Evolutionary conservation across 2,329 filamentous ascomycete species (phyloP).

Genomic region (Chaetomium olivaceum): DNA sequence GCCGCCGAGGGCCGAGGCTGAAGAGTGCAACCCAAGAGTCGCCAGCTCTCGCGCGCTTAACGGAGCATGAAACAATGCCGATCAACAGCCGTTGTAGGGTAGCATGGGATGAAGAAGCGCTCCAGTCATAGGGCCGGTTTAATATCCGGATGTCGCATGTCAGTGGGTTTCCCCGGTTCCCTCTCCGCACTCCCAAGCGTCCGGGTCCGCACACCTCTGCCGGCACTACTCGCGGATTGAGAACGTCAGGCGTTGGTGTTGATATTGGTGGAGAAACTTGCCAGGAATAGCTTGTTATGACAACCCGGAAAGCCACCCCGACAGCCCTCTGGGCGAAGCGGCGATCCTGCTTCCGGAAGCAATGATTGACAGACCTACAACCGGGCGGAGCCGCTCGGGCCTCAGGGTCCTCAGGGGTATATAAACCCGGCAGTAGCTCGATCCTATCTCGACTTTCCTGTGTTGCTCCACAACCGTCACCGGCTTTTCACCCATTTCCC

Average conservation of each 20-base stretch:
- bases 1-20: not conserved
- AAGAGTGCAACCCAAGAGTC: not conserved
- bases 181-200: not conserved
- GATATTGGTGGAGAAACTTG: slow-evolving; percentile 6
- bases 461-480: not conserved
- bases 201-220: not conserved
- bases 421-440: not conserved
- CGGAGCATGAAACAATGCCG: not conserved
- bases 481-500: not conserved
- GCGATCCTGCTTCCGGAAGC: not conserved
- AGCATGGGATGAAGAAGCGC: not conserved
- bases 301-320: slow-evolving; percentile 2
- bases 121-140: not conserved
- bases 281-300: not conserved
- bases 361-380: not conserved
- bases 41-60: slow-evolving; percentile 5
- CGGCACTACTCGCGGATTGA: not conserved
- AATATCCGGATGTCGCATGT: not conserved
- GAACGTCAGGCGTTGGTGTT: not conserved
- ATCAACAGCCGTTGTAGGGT: not conserved
- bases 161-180: not conserved
- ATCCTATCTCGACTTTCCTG: not conserved
- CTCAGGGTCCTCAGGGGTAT: not conserved
- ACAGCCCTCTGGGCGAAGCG: not conserved
- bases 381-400: not conserved